phyloP scores from a whole-genome alignment of 805 yeast genomes.

The Candida alai region DNA sequence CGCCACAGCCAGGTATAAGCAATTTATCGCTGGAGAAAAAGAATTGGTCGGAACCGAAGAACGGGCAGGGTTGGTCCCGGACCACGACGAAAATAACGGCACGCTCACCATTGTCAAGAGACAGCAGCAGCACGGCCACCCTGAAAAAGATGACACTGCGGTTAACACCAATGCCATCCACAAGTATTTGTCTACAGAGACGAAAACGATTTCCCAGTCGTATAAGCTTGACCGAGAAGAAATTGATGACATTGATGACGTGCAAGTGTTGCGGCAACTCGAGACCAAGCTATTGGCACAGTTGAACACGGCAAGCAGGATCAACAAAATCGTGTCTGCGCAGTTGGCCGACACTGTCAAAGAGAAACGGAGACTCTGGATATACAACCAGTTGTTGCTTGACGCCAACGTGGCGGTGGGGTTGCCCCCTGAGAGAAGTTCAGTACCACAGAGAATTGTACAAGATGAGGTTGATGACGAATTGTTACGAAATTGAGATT shows the following conservation, averaged over 20 bases:
- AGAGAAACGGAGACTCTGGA: slow-evolving; percentile 37
- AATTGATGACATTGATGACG: slow-evolving; percentile 13
- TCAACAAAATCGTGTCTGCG: slow-evolving; percentile 32
- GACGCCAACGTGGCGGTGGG: slow-evolving; percentile 41
- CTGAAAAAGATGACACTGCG: slow-evolving; percentile 1
- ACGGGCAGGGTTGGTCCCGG: slow-evolving; percentile 5
- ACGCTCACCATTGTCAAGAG: slow-evolving; percentile 9
- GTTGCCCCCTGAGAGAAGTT: slow-evolving; percentile 20
- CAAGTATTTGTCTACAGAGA: slow-evolving; percentile 4
- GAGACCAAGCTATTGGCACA: slow-evolving; percentile 28
- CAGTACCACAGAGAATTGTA: slow-evolving; percentile 8
- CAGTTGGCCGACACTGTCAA: slow-evolving; percentile 23
- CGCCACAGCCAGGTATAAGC: slow-evolving; percentile 31
- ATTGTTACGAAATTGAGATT: slow-evolving; percentile 7
- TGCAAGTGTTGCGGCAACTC: slow-evolving; percentile 16
- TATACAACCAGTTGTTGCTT: slow-evolving; percentile 38
- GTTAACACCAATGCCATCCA: slow-evolving; percentile 5
- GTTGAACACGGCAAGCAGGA: slow-evolving; percentile 34
- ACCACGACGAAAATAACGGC: slow-evolving; percentile 6
- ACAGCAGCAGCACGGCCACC: slow-evolving; percentile 9
- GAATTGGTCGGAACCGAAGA: slow-evolving; percentile 5
- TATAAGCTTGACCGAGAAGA: slow-evolving; percentile 15
- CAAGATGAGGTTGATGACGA: slow-evolving; percentile 12
- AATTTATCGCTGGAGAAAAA: slow-evolving; percentile 8
- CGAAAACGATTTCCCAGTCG: slow-evolving; percentile 3